Evolutionary conservation across 345 rosid species (phyloP).

Genomic region (Salix koriyanagi): DNA sequence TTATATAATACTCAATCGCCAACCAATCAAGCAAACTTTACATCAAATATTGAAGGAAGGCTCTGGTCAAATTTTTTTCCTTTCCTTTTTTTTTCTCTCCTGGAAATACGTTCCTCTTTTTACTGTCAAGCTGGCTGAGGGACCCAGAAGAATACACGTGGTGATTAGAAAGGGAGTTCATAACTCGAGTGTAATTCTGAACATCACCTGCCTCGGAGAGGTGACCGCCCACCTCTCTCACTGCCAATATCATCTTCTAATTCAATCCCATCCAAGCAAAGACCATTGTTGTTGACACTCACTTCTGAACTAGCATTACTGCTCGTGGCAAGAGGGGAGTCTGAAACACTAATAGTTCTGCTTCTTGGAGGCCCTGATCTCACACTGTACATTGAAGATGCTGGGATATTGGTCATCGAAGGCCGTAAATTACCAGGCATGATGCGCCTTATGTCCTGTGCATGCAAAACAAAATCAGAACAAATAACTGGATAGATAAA

Average conservation of each 20-base stretch:
- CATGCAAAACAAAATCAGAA: constrained; percentile 17
- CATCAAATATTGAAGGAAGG: constrained; percentile 20
- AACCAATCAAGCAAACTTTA: constrained; percentile 30
- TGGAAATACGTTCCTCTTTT: constrained; percentile 20
- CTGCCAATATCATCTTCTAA: constrained; percentile 58
- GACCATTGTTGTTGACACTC: constrained; percentile 71
- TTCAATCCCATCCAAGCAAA: constrained; percentile 55
- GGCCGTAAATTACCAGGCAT: constrained; percentile 89
- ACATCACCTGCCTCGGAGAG: constrained; percentile 62
- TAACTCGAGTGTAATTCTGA: neutral
- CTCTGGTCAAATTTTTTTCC: constrained; percentile 10
- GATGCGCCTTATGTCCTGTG: constrained; percentile 87
- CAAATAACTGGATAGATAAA: neutral
- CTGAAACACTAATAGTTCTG: constrained; percentile 68
- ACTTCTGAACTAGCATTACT: constrained; percentile 96
- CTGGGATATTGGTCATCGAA: constrained; percentile 89
- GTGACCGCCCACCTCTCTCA: constrained; percentile 67
- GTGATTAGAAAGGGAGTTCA: neutral
- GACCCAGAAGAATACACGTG: constrained; percentile 20
- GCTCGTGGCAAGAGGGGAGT: constrained; percentile 93
- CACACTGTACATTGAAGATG: constrained; percentile 94
- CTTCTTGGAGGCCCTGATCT: constrained; percentile 75
- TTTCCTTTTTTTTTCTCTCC: neutral
- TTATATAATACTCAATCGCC: constrained; percentile 23
- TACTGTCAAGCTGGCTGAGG: constrained; percentile 10